Evolutionary conservation across 164 flowering plant species (phyloP).

Genomic region (Annona squamosa): DNA sequence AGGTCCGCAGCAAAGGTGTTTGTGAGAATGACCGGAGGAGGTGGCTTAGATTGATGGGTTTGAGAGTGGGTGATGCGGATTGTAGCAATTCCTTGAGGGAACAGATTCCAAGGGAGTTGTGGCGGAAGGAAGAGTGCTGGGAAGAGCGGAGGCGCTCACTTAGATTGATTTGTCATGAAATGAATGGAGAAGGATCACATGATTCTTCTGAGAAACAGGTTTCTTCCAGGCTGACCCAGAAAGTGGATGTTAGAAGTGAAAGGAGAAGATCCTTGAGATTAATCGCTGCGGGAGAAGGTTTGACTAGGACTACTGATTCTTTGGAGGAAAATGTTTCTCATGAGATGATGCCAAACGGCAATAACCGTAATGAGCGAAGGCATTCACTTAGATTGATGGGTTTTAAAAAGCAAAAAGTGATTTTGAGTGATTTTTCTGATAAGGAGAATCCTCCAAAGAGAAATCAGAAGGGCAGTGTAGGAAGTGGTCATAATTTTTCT

Average conservation of each 20-base stretch:
- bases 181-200: neutral
- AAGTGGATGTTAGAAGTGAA: neutral
- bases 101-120: neutral
- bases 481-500: neutral
- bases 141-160: neutral
- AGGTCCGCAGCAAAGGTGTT: neutral
- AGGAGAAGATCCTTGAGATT: neutral
- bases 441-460: neutral
- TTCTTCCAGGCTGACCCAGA: slow-evolving; percentile 4
- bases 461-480: neutral
- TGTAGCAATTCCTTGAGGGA: neutral
- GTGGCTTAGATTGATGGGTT: neutral
- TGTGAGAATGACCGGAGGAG: neutral
- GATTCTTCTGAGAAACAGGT: slow-evolving; percentile 2
- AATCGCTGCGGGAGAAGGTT: neutral
- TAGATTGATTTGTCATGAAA: slow-evolving; percentile 2
- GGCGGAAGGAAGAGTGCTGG: neutral
- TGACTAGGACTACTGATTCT: neutral
- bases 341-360: slow-evolving; percentile 5
- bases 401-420: neutral
- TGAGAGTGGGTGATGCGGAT: neutral
- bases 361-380: neutral
- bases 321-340: slow-evolving; percentile 2
- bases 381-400: neutral
- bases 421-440: neutral